These are phyloP conservation scores for Diutina rugosa DNA, from an alignment of 1,139 yeast species.

Conservation along the genomic window DNA sequence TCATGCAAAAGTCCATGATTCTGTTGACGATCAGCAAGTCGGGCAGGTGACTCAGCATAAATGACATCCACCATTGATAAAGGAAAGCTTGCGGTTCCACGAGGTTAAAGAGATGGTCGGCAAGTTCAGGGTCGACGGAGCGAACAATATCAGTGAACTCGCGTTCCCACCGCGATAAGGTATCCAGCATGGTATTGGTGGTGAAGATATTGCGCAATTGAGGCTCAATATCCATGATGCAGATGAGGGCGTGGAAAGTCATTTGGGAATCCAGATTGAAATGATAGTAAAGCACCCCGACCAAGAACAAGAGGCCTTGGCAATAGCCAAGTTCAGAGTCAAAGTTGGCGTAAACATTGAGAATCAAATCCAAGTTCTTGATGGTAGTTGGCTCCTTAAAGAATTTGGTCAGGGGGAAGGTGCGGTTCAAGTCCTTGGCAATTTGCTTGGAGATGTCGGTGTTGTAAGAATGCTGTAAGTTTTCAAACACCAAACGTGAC, in stretches of 20 bases:
- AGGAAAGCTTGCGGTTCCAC: conserved; percentile 34
- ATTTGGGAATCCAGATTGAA: conserved; percentile 29
- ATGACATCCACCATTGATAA: conserved; percentile 58
- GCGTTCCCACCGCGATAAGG: conserved; percentile 38
- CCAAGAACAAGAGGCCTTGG: conserved; percentile 56
- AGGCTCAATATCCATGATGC: conserved; percentile 49
- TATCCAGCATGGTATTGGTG: conserved; percentile 40
- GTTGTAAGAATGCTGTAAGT: conserved; percentile 33
- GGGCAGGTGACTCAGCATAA: conserved; percentile 51
- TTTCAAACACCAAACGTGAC: conserved; percentile 20
- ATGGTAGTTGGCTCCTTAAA: conserved; percentile 35
- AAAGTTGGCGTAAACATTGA: conserved; percentile 56
- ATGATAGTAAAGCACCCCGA: conserved; percentile 47
- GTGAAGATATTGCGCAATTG: conserved; percentile 46
- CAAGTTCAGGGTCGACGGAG: conserved; percentile 27
- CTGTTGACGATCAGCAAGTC: conserved; percentile 36
- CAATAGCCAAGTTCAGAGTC: conserved; percentile 63
- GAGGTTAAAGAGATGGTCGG: conserved; percentile 27
- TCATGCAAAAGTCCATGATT: conserved; percentile 41
- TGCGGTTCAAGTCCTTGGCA: conserved; percentile 47
- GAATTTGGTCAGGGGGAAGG: conserved; percentile 46
- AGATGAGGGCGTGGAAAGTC: conserved; percentile 44
- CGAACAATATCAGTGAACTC: conserved; percentile 38
- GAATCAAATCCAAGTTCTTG: conserved; percentile 37
- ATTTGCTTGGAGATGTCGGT: conserved; percentile 37